Conservation (phyloP, 768 basidiomycete species). For the Kwoniella shandongensis region DNA sequence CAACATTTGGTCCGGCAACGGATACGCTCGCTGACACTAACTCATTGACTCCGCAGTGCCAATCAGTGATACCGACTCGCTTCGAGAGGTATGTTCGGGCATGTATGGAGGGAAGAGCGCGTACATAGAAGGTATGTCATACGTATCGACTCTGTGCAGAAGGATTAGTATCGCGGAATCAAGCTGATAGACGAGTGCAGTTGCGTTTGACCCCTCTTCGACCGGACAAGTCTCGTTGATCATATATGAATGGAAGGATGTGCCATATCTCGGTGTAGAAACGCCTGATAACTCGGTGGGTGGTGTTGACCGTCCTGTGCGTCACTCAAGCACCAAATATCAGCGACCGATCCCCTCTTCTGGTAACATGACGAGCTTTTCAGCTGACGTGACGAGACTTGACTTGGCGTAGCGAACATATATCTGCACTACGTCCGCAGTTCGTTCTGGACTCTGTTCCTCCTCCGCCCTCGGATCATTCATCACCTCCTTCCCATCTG, state of each 20-base stretch:
- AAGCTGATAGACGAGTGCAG: conserved; percentile 40
- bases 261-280: conserved; percentile 68
- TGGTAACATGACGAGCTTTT: conserved; percentile 12
- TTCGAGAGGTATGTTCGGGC: conserved; percentile 88
- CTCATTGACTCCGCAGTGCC: conserved; percentile 29
- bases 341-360: conserved; percentile 7
- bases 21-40: conserved; percentile 2
- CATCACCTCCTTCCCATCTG: conserved; percentile 73
- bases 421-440: conserved; percentile 75
- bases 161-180: not conserved
- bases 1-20: not conserved
- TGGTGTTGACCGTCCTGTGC: conserved; percentile 38
- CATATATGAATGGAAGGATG: conserved; percentile 93
- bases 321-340: too few relatives aligned
- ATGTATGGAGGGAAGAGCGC: conserved; percentile 83
- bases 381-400: too few relatives aligned
- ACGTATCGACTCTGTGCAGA: not conserved
- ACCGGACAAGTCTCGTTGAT: conserved; percentile 89
- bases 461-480: conserved; percentile 77
- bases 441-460: conserved; percentile 69
- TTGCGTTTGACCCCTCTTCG: conserved; percentile 74
- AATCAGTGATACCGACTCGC: conserved; percentile 73
- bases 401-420: conserved; percentile 81
- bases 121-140: conserved; percentile 60
- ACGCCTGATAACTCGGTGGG: conserved; percentile 46